Conservation (phyloP, 176 grass and related monocot species). For the Oryza glumipatula region DNA sequence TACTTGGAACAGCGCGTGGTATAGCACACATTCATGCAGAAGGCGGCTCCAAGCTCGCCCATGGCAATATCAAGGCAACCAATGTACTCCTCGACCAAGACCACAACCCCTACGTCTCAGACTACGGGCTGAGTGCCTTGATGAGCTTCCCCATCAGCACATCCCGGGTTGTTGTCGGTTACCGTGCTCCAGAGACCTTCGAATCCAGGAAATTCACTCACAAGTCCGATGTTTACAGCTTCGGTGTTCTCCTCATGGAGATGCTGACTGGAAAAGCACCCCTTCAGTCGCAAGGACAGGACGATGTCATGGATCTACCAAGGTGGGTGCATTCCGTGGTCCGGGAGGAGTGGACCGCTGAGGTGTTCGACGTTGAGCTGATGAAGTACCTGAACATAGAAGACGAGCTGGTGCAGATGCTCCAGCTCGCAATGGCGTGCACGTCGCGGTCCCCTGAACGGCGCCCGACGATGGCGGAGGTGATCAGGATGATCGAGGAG, state of each 20-base stretch:
- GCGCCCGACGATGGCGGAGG: constrained; percentile 72
- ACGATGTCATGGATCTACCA: constrained; percentile 72
- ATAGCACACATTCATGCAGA: constrained; percentile 81
- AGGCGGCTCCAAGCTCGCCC: constrained; percentile 77
- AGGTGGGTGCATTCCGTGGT: constrained; percentile 93
- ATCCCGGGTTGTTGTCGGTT: constrained; percentile 60
- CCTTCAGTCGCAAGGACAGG: constrained; percentile 81
- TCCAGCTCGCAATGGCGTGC: constrained; percentile 85
- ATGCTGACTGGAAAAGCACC: constrained; percentile 95
- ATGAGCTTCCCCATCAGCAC: constrained; percentile 70
- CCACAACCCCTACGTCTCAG: constrained; percentile 70
- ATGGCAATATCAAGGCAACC: constrained; percentile 95
- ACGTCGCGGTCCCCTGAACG: constrained; percentile 62
- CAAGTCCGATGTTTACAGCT: constrained; percentile 94
- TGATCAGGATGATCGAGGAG: constrained; percentile 80
- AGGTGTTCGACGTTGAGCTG: constrained; percentile 85
- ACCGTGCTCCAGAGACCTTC: constrained; percentile 79
- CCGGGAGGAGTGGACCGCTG: constrained; percentile 95
- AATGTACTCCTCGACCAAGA: constrained; percentile 85
- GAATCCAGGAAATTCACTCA: constrained; percentile 84
- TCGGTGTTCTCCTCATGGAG: constrained; percentile 94
- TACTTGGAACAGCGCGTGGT: constrained; percentile 69
- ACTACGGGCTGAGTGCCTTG: constrained; percentile 70
- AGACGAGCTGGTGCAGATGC: constrained; percentile 94
- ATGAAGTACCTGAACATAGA: constrained; percentile 68